Base-by-base conservation (phyloP, 345 rosid species). In the Brassica incana region DNA sequence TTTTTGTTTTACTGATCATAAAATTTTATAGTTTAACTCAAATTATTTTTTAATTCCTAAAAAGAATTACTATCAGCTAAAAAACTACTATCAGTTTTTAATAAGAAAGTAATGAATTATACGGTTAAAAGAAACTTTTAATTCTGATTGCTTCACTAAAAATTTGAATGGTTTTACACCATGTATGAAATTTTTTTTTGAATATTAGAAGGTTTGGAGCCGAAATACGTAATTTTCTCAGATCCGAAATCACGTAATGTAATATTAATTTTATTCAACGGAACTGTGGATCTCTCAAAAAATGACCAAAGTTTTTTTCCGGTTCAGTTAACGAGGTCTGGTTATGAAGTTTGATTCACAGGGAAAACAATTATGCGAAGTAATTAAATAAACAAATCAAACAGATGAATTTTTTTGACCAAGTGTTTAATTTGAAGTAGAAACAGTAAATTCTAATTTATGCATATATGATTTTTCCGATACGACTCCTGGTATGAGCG, bases 401-500 rank as follows among this genome's bases (percentile, higher is more conserved):
- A 10, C 0, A 11, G 12, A 14, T 4, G 6, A 48, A 14, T 4
- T 14, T 14, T 48, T 48, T 15, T 48, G 2, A n/a, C 18, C 58
- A 15, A 1, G 15, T 52, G 29, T 2, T 2, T 12, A 29, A 27
- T 25, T 25, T 27, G 8, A 62, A 5, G 15, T 62, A 25, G 36
- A 62, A 61, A 61, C 3, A 27, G 30, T 61, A 62, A 36, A 36
- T 12, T 71, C 4, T 33, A 56, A 18, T 56, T 65, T 18, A 52
- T 52, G 58, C 58, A 52, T n/a, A n/a, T n/a, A 52, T 1, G 16
- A 14, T 8, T 38, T 38, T 38, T 38, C 45, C 45, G 45, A 60
- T 43, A 43, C 27, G 74, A 50, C 56, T 48, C 29, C 40, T 62
- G 70, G 43, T 63, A 77, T 35, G 52, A 62, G 40, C 50, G 64